These are phyloP conservation scores for Rutstroemia sydowiana DNA, from an alignment of 2,329 filamentous ascomycete genomes.

Conservation along the genomic window DNA sequence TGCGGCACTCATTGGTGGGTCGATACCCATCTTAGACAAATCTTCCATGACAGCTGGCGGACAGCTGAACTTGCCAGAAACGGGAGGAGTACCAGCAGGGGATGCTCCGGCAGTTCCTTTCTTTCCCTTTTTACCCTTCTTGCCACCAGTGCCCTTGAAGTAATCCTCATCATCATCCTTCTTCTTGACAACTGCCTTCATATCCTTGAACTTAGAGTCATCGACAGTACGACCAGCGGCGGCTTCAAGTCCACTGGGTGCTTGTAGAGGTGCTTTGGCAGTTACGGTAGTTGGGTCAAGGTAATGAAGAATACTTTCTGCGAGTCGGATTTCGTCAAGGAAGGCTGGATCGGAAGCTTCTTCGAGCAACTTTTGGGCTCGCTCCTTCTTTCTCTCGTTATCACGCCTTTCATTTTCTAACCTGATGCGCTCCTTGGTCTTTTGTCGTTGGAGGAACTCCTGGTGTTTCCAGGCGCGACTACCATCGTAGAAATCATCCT, in stretches of 20 bases:
- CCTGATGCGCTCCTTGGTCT: slow-evolving; percentile 68
- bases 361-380: slow-evolving; percentile 67
- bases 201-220: slow-evolving; percentile 76
- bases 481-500: slow-evolving; percentile 78
- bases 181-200: slow-evolving; percentile 75
- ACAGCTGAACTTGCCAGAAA: slow-evolving; percentile 65
- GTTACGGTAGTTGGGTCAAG: slow-evolving; percentile 68
- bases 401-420: slow-evolving; percentile 70
- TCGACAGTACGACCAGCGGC: slow-evolving; percentile 78
- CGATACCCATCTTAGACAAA: slow-evolving; percentile 73
- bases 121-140: slow-evolving; percentile 85
- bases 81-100: slow-evolving; percentile 35
- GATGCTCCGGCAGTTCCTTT: slow-evolving; percentile 51
- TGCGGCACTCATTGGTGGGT: slow-evolving; percentile 77
- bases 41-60: slow-evolving; percentile 90
- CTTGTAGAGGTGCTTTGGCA: slow-evolving; percentile 60
- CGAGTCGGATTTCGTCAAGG: slow-evolving; percentile 83
- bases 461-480: slow-evolving; percentile 77
- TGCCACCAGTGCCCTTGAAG: slow-evolving; percentile 62
- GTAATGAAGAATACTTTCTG: slow-evolving; percentile 81
- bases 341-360: slow-evolving; percentile 83
- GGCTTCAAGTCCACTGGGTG: slow-evolving; percentile 67
- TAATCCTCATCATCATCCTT: slow-evolving; percentile 89
- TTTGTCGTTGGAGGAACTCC: slow-evolving; percentile 75
- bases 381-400: slow-evolving; percentile 67